Evolutionary conservation across 257 asterid species (phyloP).

Genomic region (Anisodus acutangulus): DNA sequence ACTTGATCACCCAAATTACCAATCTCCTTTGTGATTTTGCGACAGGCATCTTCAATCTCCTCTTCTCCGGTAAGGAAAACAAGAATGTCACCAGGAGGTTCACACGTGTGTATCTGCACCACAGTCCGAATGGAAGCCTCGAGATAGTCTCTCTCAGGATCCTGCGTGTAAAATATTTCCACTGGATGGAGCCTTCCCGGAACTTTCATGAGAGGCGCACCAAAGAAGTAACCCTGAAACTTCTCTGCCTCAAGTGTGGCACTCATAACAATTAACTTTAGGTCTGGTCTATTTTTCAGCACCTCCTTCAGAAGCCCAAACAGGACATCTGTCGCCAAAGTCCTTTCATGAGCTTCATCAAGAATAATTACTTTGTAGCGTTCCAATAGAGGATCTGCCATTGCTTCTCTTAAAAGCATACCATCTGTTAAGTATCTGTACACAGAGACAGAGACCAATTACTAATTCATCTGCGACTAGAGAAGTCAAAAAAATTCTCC

Average conservation of each 20-base stretch:
- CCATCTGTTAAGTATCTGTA: conserved; percentile 93
- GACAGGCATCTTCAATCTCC: conserved; percentile 98
- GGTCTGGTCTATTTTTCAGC: conserved; percentile 76
- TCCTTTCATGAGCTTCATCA: conserved; percentile 99
- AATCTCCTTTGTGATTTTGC: conserved; percentile 72
- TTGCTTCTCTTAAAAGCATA: conserved; percentile 99
- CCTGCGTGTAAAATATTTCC: conserved; percentile 89
- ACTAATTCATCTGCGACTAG: neutral
- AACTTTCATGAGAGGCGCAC: conserved; percentile 96
- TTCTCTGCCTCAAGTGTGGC: conserved; percentile 99
- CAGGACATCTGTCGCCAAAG: conserved; percentile 93
- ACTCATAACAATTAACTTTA: conserved; percentile 96
- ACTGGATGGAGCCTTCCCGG: conserved; percentile 99
- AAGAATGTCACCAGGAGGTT: conserved; percentile 91
- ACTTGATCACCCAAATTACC: conserved; percentile 86
- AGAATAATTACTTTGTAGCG: conserved; percentile 94
- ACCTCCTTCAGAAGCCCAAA: conserved; percentile 98
- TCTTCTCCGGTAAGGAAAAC: conserved; percentile 98
- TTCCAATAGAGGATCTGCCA: conserved; percentile 94
- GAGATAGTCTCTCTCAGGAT: conserved; percentile 92
- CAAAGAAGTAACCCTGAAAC: conserved; percentile 82
- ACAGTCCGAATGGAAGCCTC: conserved; percentile 97
- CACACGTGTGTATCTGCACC: conserved; percentile 83
- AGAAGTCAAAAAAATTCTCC: neutral
- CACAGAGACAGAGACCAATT: conserved; percentile 15